A percentile compares a stretch with the other conserved stretches of the same genome.
Conservation (phyloP, 257 asterid genomes). For the Solanum chiquidenum region DNA sequence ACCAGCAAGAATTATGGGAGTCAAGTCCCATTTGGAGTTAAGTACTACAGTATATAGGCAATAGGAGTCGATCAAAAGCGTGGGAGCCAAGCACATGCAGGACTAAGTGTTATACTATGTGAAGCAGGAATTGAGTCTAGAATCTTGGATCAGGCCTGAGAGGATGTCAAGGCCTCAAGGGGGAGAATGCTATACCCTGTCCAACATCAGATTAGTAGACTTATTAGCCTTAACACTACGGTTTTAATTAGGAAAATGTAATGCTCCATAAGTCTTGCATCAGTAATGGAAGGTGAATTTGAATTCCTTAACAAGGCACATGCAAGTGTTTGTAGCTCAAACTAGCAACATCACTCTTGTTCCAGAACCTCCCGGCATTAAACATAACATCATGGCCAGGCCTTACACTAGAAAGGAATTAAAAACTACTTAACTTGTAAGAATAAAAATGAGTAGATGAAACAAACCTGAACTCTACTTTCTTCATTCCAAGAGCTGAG, state of each 20-base stretch:
- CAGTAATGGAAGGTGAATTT: not conserved
- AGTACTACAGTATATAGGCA: not conserved
- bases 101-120: not conserved
- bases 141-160: not conserved
- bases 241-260: not conserved
- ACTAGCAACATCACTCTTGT: not conserved
- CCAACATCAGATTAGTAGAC: not conserved
- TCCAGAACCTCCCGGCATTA: not conserved
- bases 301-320: not conserved
- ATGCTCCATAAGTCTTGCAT: not conserved
- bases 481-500: constrained; percentile 77
- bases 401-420: not conserved
- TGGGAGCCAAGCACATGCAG: not conserved
- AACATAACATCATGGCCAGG: not conserved
- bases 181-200: not conserved
- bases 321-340: not conserved
- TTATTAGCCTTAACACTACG: not conserved
- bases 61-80: not conserved
- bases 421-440: not conserved
- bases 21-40: not conserved
- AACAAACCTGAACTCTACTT: constrained; percentile 68
- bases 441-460: not conserved
- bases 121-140: not conserved
- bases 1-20: not conserved
- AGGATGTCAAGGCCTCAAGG: not conserved